A percentile compares a stretch with the other conserved stretches of the same genome.
phyloP scores from a whole-genome alignment of 345 rosid genomes.

The Dipteronia sinensis region DNA sequence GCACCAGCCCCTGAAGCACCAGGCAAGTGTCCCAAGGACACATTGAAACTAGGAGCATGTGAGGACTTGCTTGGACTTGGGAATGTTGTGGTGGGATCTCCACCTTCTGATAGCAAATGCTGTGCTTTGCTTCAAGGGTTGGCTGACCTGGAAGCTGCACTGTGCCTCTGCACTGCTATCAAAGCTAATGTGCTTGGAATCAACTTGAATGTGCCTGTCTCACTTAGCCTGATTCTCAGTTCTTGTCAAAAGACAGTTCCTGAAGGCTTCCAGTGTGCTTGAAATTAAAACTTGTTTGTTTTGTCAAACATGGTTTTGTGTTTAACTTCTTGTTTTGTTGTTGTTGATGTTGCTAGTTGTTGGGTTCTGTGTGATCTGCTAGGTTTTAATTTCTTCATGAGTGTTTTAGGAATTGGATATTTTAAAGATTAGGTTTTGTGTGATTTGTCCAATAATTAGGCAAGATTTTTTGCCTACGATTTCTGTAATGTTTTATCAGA shows the following conservation, averaged over 20 bases:
- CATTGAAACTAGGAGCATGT: slow-evolving; percentile 55
- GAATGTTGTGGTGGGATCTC: slow-evolving; percentile 33
- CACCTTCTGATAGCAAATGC: slow-evolving; percentile 42
- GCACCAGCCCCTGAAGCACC: neutral
- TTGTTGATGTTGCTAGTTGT: neutral
- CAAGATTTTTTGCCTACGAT: neutral
- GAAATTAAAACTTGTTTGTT: no score
- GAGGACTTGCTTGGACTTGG: slow-evolving; percentile 50
- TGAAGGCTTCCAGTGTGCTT: slow-evolving; percentile 48
- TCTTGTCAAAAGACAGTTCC: slow-evolving; percentile 50
- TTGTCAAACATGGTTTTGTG: neutral
- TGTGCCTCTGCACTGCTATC: slow-evolving; percentile 61
- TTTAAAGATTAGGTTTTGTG: neutral
- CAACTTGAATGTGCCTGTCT: slow-evolving; percentile 42
- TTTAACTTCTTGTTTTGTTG: neutral
- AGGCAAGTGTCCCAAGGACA: slow-evolving; percentile 42
- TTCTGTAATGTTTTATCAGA: neutral
- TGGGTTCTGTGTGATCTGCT: neutral
- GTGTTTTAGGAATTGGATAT: neutral
- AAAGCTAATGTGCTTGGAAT: slow-evolving; percentile 61
- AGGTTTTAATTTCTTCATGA: no score
- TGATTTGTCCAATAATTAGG: neutral
- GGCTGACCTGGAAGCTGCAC: slow-evolving; percentile 52
- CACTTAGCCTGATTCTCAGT: slow-evolving; percentile 41
- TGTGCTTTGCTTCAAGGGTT: slow-evolving; percentile 51